Conservation (phyloP, 106 monocot genomes). For the Chionographis japonica region DNA sequence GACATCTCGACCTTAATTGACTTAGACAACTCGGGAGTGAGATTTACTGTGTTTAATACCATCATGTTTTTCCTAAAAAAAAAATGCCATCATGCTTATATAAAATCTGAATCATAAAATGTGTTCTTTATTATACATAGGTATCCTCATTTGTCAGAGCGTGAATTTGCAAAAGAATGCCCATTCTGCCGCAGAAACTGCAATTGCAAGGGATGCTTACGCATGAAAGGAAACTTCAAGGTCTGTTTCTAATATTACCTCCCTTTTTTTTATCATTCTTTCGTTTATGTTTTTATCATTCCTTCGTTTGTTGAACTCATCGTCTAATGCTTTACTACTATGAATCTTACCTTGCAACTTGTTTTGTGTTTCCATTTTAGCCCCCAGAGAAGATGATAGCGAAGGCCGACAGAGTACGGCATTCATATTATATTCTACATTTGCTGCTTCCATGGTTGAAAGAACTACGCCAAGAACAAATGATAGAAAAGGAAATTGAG, state of each 20-base stretch:
- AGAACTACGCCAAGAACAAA: conserved; percentile 46
- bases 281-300: neutral
- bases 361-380: conserved; percentile 11
- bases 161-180: conserved; percentile 39
- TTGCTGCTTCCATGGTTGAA: conserved; percentile 59
- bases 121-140: conserved; percentile 12
- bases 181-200: conserved; percentile 53
- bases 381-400: conserved; percentile 25
- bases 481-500: conserved; percentile 55
- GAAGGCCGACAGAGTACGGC: conserved; percentile 17
- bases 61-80: too few relatives aligned
- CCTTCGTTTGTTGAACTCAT: too few relatives aligned
- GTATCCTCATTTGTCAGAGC: conserved; percentile 54
- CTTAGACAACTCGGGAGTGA: too few relatives aligned
- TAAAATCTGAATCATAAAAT: too few relatives aligned
- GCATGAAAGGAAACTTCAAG: conserved; percentile 46
- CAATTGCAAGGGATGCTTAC: conserved; percentile 72
- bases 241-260: conserved; percentile 13
- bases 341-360: neutral
- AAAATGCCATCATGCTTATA: too few relatives aligned
- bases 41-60: neutral
- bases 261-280: neutral
- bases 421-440: conserved; percentile 29
- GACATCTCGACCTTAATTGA: too few relatives aligned
- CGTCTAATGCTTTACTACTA: too few relatives aligned